phyloP scores from a whole-genome alignment of 495 filamentous ascomycete species.

The Penicillium atrosanguineum region DNA sequence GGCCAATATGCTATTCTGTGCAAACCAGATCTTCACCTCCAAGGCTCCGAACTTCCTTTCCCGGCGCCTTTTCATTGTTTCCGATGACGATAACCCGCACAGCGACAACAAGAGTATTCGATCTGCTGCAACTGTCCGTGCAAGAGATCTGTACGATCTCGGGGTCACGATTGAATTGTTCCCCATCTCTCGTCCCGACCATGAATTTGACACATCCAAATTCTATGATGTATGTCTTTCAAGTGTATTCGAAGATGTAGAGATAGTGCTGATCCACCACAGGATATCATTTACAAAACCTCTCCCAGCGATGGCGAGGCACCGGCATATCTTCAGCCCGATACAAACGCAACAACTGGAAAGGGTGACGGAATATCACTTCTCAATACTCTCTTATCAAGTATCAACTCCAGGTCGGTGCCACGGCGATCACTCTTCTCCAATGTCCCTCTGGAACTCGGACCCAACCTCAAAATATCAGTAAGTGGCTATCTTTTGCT shows the following conservation, averaged over 20 bases:
- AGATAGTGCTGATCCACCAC: slow-evolving; percentile 5
- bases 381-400: slow-evolving; percentile 77
- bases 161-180: slow-evolving; percentile 93
- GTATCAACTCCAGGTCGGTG: slow-evolving; percentile 86
- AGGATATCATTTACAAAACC: slow-evolving; percentile 79
- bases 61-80: slow-evolving; percentile 88
- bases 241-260: neutral
- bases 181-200: slow-evolving; percentile 72
- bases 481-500: slow-evolving; percentile 90
- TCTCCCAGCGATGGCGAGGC: slow-evolving; percentile 65
- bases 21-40: slow-evolving; percentile 94
- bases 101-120: slow-evolving; percentile 63
- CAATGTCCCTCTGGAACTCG: slow-evolving; percentile 80
- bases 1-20: slow-evolving; percentile 89
- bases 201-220: slow-evolving; percentile 76
- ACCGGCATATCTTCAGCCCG: slow-evolving; percentile 49
- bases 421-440: slow-evolving; percentile 86
- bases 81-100: slow-evolving; percentile 91
- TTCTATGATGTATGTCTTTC: slow-evolving; percentile 79
- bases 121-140: slow-evolving; percentile 76
- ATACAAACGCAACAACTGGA: slow-evolving; percentile 47
- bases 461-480: slow-evolving; percentile 78
- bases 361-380: slow-evolving; percentile 74
- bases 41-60: slow-evolving; percentile 94
- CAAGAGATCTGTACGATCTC: slow-evolving; percentile 93